Percentiles rank a stretch among this genome's conserved stretches.
These are phyloP conservation scores for Laguncularia racemosa DNA, from an alignment of 345 rosid species.

Conservation along the genomic window DNA sequence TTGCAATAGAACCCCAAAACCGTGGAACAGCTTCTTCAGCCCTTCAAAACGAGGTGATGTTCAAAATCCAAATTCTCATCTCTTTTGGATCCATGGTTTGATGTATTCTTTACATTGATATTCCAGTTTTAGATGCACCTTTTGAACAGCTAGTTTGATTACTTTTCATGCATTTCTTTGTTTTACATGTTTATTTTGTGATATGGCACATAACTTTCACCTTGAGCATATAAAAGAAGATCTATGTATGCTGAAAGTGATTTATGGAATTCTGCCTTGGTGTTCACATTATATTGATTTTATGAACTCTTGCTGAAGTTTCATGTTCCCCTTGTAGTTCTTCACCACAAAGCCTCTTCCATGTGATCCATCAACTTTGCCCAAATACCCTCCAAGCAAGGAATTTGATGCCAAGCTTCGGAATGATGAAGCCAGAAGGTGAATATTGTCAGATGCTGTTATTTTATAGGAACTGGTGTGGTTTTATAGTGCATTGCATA, in stretches of 20 bases:
- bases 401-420: conserved; percentile 41
- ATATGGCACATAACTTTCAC: too few relatives aligned
- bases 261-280: background rate
- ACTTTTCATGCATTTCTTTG: too few relatives aligned
- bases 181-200: too few relatives aligned
- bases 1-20: conserved; percentile 38
- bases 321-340: conserved; percentile 23
- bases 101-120: background rate
- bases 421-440: conserved; percentile 41
- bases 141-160: too few relatives aligned
- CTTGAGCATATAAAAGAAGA: too few relatives aligned
- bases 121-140: background rate
- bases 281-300: background rate
- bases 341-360: conserved; percentile 44
- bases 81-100: background rate
- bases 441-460: background rate
- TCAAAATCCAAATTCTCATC: background rate
- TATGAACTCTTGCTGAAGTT: background rate
- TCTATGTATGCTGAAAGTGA: too few relatives aligned
- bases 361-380: conserved; percentile 42
- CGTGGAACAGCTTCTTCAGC: conserved; percentile 41
- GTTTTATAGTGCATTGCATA: too few relatives aligned
- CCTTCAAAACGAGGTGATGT: conserved; percentile 35
- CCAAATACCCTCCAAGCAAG: conserved; percentile 47
- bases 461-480: too few relatives aligned